Evolutionary conservation across 495 filamentous ascomycete genomes (phyloP), one percentile per base, ranked within the genome.

Genomic region (Xylaria palmicola): DNA sequence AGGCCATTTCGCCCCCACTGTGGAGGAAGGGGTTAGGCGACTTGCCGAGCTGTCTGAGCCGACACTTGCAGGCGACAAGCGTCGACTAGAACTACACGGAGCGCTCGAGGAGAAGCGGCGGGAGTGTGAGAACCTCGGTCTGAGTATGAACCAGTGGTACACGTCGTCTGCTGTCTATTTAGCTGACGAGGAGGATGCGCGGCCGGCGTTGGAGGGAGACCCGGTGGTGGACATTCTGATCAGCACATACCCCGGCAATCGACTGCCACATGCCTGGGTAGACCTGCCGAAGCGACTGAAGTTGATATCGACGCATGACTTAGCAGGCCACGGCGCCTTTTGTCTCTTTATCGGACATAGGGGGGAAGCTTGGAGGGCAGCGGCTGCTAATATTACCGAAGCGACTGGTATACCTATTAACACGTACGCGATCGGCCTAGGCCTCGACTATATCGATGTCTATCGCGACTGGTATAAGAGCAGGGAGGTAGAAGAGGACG

Each of bases 211-310:
- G 0, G 47, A 64, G 13, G 69, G 56, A 4, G 64, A 67, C 54
- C 65, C 56, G 1, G 40, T 74, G 7, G 51, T 79, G 15, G 63
- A 80, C 6, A 65, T 80, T 50, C 65, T 74, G 24, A 68, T 72
- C 8, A 74, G 66, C 26, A 84, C 82, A 20, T 81, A 80, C 59
- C 82, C 82, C 6, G 82, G 82, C 22, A 74, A 70, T 37, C 72
- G 82, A 8, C 65, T 83, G 3, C 82, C 82, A 6, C 82, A 85
- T 64, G 82, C 76, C 1, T 85, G 82, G 82, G 65, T 85, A 0
- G 83, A 82, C 29, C 75, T 72, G 15, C 59, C 63, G 3, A 56
- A 69, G 13, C 80, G 81, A 1, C 63, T 63, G 12, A 68, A 77
- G 45, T 62, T 63, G 26, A 61, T 83, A 50, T 82, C 80, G 2